phyloP scores from a whole-genome alignment of 2,329 filamentous ascomycete genomes.

The Sporothrix brasiliensis region DNA sequence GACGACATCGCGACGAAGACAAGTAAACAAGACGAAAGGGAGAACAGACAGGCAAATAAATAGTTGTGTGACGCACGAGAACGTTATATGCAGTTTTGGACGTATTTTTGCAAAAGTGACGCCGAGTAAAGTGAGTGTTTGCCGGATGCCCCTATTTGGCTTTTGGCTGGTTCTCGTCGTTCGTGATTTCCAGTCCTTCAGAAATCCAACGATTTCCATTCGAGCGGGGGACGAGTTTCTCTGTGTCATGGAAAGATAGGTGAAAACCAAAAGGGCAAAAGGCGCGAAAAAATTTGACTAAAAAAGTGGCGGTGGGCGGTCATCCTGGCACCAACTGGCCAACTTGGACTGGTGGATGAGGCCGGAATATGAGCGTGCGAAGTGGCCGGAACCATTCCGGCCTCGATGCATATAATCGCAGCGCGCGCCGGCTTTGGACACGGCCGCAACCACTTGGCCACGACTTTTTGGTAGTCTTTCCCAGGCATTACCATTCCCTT shows the following conservation, averaged over 20 bases:
- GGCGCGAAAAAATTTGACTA: background rate
- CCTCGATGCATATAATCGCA: conserved; percentile 53
- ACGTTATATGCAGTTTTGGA: background rate
- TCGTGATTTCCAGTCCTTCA: background rate
- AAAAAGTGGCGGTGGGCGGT: conserved; percentile 10
- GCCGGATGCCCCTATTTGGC: background rate
- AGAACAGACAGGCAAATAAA: background rate
- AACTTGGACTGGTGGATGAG: conserved; percentile 29
- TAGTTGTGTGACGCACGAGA: background rate
- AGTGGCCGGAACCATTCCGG: conserved; percentile 55
- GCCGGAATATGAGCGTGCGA: conserved; percentile 32
- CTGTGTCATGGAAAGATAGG: conserved; percentile 34
- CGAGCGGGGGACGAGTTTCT: conserved; percentile 26
- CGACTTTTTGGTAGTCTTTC: background rate
- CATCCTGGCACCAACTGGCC: conserved; percentile 4
- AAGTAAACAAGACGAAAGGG: conserved; percentile 9
- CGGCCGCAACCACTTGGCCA: background rate
- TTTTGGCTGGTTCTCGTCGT: background rate
- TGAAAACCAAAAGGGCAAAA: conserved; percentile 26
- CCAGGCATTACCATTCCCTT: conserved; percentile 14
- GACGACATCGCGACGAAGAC: conserved; percentile 11
- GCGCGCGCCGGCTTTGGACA: conserved; percentile 35
- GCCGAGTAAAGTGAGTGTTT: background rate
- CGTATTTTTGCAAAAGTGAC: background rate
- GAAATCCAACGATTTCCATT: background rate